These are phyloP conservation scores for Colletotrichum lentis DNA, from an alignment of 2,329 filamentous ascomycete genomes.

Conservation along the genomic window DNA sequence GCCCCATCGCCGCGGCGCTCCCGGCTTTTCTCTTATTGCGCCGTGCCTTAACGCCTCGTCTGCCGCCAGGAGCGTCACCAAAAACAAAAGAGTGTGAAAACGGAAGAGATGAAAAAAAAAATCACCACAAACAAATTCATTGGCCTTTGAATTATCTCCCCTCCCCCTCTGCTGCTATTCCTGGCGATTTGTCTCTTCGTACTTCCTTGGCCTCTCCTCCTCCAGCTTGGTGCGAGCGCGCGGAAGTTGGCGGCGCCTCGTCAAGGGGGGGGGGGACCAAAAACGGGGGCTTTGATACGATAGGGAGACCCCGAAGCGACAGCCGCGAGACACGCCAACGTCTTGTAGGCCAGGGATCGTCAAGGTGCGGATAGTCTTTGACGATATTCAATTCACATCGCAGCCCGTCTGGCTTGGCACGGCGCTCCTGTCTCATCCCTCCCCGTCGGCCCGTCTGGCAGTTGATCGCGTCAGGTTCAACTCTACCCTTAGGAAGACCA, in stretches of 20 bases:
- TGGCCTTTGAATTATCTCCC: conserved; percentile 1
- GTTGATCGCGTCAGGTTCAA: conserved; percentile 4
- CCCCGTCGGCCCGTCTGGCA: conserved; percentile 12
- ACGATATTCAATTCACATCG: background rate
- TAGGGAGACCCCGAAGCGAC: background rate
- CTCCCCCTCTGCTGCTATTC: background rate
- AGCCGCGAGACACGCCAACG: conserved; percentile 12
- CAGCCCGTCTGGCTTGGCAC: conserved; percentile 13
- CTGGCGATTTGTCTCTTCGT: background rate
- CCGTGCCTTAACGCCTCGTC: background rate
- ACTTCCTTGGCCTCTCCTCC: background rate
- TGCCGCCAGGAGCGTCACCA: too few species aligned
- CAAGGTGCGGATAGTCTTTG: too few species aligned
- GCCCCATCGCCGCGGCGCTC: conserved; percentile 13
- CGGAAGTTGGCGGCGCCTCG: background rate
- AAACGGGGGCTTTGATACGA: background rate
- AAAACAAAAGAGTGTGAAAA: too few species aligned
- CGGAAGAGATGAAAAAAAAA: too few species aligned
- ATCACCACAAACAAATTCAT: background rate
- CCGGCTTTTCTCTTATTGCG: background rate
- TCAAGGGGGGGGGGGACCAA: background rate
- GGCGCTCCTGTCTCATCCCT: background rate
- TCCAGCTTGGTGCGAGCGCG: background rate
- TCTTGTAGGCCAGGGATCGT: too few species aligned
- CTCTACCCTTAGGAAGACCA: background rate